Evolutionary conservation across 257 asterid genomes (phyloP).

Genomic region (Primulina eburnea): DNA sequence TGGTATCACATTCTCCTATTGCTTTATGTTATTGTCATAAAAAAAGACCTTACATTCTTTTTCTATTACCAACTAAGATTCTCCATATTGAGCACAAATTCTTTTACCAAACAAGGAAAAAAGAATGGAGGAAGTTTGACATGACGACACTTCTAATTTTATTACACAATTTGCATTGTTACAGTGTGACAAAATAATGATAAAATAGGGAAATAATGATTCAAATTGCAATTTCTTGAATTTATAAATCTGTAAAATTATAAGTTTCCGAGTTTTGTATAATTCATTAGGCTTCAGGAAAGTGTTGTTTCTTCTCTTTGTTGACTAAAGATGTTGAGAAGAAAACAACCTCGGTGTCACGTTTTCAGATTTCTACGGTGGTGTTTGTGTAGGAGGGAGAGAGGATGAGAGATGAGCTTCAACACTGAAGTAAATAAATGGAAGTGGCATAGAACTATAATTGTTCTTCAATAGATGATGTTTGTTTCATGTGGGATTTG

Average conservation of each 20-base stretch:
- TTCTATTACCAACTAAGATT: background rate
- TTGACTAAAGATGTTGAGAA: background rate
- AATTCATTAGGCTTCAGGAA: background rate
- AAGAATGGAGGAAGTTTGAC: background rate
- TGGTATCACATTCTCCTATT: slow-evolving; percentile 2
- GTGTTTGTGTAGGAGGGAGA: background rate
- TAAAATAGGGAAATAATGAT: background rate
- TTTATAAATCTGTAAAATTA: too few relatives aligned
- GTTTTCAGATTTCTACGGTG: background rate
- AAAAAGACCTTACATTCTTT: background rate
- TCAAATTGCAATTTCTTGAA: background rate
- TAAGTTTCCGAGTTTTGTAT: background rate
- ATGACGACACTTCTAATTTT: background rate
- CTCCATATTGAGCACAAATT: background rate
- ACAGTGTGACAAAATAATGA: background rate
- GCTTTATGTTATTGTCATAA: slow-evolving; percentile 4
- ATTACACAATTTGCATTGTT: background rate
- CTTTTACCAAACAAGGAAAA: background rate
- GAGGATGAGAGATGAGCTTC: background rate
- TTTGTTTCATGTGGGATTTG: slow-evolving; percentile 9
- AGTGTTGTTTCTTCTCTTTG: background rate
- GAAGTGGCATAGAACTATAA: background rate
- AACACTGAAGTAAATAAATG: background rate
- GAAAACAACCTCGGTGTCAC: background rate
- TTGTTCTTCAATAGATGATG: background rate